Evolutionary conservation across 2,329 filamentous ascomycete species (phyloP).

Genomic region (Herpotrichia juniperi): DNA sequence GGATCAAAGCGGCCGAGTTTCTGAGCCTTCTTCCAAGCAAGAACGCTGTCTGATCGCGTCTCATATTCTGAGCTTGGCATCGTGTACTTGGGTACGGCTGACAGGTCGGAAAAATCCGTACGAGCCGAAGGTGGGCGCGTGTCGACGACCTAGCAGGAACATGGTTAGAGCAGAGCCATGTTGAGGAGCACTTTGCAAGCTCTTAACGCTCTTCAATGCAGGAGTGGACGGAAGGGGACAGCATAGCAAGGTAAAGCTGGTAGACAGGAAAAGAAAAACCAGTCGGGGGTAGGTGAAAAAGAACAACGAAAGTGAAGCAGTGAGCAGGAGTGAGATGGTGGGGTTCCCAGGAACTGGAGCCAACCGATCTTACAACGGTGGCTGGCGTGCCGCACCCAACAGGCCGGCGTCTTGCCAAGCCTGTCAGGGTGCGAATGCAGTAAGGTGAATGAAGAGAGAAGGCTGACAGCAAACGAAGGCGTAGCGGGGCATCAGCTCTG

Average conservation of each 20-base stretch:
- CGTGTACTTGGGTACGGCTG: slow-evolving; percentile 84
- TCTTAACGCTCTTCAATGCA: slow-evolving; percentile 14
- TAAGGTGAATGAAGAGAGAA: slow-evolving; percentile 18
- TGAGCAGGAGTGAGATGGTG: neutral
- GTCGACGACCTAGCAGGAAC: slow-evolving; percentile 70
- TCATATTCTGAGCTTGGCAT: slow-evolving; percentile 89
- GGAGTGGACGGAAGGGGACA: slow-evolving; percentile 18
- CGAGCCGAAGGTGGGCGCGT: slow-evolving; percentile 76
- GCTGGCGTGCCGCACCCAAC: slow-evolving; percentile 8
- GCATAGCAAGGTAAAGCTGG: slow-evolving; percentile 16
- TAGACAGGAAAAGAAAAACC: slow-evolving; percentile 1
- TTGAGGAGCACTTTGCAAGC: slow-evolving; percentile 14
- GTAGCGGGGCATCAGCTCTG: slow-evolving; percentile 27
- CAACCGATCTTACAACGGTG: slow-evolving; percentile 17
- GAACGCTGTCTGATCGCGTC: slow-evolving; percentile 82
- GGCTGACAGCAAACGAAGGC: slow-evolving; percentile 17
- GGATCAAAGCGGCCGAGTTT: slow-evolving; percentile 97
- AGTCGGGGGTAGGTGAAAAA: neutral
- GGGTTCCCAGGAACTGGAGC: too few relatives aligned
- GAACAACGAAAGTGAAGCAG: neutral
- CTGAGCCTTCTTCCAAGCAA: slow-evolving; percentile 94
- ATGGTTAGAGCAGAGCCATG: slow-evolving; percentile 29
- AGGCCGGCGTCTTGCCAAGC: slow-evolving; percentile 14
- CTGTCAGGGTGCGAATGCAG: slow-evolving; percentile 9
- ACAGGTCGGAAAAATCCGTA: slow-evolving; percentile 81